Evolutionary conservation across 164 flowering plant genomes (phyloP).

Genomic region (Aristolochia fimbriata): DNA sequence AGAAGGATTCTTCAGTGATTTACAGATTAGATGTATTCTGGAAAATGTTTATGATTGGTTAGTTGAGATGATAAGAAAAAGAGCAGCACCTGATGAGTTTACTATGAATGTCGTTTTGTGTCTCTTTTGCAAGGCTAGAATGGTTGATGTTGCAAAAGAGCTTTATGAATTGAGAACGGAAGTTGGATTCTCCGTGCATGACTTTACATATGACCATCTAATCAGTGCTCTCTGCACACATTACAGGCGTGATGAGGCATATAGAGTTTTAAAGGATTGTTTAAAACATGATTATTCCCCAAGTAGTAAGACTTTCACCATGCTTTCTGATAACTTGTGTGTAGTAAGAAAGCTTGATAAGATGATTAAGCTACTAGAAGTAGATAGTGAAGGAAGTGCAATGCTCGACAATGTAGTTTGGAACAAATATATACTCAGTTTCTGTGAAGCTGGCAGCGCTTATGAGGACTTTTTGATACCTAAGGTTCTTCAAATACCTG

Average conservation of each 20-base stretch:
- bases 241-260: conserved; percentile 57
- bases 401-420: conserved; percentile 26
- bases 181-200: conserved; percentile 44
- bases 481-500: conserved; percentile 20
- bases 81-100: conserved; percentile 45
- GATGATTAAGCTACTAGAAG: conserved; percentile 44
- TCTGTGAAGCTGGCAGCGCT: conserved; percentile 39
- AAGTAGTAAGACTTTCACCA: conserved; percentile 35
- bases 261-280: conserved; percentile 36
- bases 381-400: conserved; percentile 29
- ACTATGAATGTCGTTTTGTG: conserved; percentile 70
- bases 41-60: conserved; percentile 55
- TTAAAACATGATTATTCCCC: conserved; percentile 50
- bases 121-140: conserved; percentile 80
- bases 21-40: conserved; percentile 48
- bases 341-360: conserved; percentile 51
- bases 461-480: conserved; percentile 59
- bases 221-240: conserved; percentile 54
- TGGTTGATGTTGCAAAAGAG: conserved; percentile 61
- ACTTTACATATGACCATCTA: conserved; percentile 51
- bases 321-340: conserved; percentile 51
- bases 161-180: conserved; percentile 44
- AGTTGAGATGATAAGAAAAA: conserved; percentile 53
- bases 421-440: conserved; percentile 35
- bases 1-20: conserved; percentile 42